Percentiles rank a stretch among this genome's conserved stretches.
phyloP scores from a whole-genome alignment of 345 rosid genomes.

The Citrus sp. region DNA sequence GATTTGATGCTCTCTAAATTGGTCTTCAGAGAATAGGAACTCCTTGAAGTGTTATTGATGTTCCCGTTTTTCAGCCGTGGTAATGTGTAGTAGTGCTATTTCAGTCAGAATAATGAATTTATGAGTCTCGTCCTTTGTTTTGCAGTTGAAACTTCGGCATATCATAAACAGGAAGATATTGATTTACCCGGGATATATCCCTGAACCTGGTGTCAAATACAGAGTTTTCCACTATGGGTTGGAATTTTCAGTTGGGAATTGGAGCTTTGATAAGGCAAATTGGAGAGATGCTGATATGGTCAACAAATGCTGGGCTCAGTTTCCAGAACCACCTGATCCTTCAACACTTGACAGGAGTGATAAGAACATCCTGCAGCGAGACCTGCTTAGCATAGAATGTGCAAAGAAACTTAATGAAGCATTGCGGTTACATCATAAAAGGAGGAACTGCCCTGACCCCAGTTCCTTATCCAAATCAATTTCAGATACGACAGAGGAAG shows the following conservation, averaged over 20 bases:
- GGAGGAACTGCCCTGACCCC: conserved; percentile 65
- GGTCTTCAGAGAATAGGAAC: neutral
- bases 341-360: conserved; percentile 51
- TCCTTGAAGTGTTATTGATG: neutral
- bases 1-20: neutral
- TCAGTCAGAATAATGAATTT: neutral
- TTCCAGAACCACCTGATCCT: conserved; percentile 85
- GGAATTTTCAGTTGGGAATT: conserved; percentile 79
- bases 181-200: conserved; percentile 91
- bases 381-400: conserved; percentile 93
- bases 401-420: conserved; percentile 79
- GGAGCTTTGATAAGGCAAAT: conserved; percentile 97
- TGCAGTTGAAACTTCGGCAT: conserved; percentile 86
- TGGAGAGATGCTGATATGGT: conserved; percentile 80
- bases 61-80: neutral
- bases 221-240: conserved; percentile 96
- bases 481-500: conserved; percentile 21
- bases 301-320: conserved; percentile 82
- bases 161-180: conserved; percentile 63
- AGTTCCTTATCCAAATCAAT: conserved; percentile 23
- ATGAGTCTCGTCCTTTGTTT: conserved; percentile 6
- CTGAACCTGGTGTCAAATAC: conserved; percentile 67
- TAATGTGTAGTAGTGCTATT: neutral
- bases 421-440: conserved; percentile 68
- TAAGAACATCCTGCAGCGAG: conserved; percentile 45